Base-by-base conservation (phyloP, 371 early-diverging fungal species). In the Mortierella sp. region DNA sequence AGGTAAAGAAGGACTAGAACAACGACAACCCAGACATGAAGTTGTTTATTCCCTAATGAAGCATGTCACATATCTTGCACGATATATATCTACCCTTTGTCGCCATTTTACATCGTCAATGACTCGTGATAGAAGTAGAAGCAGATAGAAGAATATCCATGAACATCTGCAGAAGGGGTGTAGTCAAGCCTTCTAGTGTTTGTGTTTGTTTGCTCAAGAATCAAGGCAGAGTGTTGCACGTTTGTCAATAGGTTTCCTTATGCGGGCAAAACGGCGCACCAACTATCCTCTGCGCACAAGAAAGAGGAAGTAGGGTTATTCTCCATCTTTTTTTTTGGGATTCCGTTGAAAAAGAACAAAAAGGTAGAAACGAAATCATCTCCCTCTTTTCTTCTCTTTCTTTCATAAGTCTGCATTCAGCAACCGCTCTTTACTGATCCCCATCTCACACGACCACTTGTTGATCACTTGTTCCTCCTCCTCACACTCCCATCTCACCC, bases 381-480 rank as follows among this genome's bases (percentile, higher is more conserved):
- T 58, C 60, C 32, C 12, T 27, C 27, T 60, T 32, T n/a, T 24
- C 16, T 12, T 27, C 18, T 35, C 35, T 35, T 35, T 63, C 35
- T 32, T 32, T 35, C 60, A 32, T 14, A 11, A 51, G 51, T 16
- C 60, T 7, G 35, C 32, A 63, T 35, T 63, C 63, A 63, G 51
- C 35, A 63, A 32, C 29, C 60, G 12, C 60, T 60, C 35, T 12
- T 75, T 49, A 14, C 70, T 49, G 56, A 43, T 43, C 16, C 65
- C 32, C 70, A 76, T 68, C 44, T 44, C 60, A 24, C 56, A n/a
- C 48, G 6, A 18, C 51, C 51, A 51, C 18, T 21, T 46, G 12
- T 43, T 58, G 27, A 35, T 75, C 27, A 65, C 75, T 29, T n/a
- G n/a, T 12, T 76, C 76, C 38, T 16, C 72, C 44, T 12, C 4